These are phyloP conservation scores for Vicia villosa DNA, from an alignment of 306 rosid genomes.

Conservation along the genomic window DNA sequence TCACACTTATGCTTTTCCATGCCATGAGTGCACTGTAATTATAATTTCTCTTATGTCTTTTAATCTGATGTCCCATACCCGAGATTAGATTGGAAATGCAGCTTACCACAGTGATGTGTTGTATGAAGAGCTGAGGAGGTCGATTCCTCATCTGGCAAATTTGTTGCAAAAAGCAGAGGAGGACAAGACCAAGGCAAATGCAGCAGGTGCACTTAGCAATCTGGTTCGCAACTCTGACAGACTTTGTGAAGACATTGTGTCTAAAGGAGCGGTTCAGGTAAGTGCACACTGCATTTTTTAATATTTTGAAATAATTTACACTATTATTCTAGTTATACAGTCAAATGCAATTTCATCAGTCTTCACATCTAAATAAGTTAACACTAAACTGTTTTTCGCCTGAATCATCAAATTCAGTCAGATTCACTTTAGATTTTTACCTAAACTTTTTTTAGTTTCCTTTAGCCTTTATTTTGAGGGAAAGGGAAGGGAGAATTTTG, in stretches of 20 bases:
- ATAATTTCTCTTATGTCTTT: conserved; percentile 1
- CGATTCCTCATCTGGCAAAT: conserved; percentile 81
- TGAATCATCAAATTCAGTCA: not conserved
- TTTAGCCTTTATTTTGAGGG: no score
- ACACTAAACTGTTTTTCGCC: not conserved
- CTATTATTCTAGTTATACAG: not conserved
- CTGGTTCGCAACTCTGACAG: conserved; percentile 85
- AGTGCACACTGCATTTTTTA: conserved; percentile 12
- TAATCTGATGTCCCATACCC: conserved; percentile 3
- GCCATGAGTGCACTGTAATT: not conserved
- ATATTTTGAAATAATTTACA: not conserved
- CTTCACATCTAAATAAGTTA: not conserved
- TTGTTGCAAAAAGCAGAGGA: conserved; percentile 76
- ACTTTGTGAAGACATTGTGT: conserved; percentile 83
- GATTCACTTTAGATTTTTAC: not conserved
- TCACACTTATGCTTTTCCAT: not conserved
- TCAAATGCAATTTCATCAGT: not conserved
- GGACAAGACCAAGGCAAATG: conserved; percentile 97
- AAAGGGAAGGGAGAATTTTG: no score
- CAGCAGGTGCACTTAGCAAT: conserved; percentile 98
- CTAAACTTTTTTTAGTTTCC: not conserved
- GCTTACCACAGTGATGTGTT: conserved; percentile 81
- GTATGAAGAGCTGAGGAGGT: conserved; percentile 78
- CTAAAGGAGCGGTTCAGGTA: conserved; percentile 96
- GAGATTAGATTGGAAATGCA: conserved; percentile 85